Evolutionary conservation across 192 early-diverging fungal species (phyloP), one percentile per base, ranked within the genome.

Genomic region (Gorgonomyces haynaldii): DNA sequence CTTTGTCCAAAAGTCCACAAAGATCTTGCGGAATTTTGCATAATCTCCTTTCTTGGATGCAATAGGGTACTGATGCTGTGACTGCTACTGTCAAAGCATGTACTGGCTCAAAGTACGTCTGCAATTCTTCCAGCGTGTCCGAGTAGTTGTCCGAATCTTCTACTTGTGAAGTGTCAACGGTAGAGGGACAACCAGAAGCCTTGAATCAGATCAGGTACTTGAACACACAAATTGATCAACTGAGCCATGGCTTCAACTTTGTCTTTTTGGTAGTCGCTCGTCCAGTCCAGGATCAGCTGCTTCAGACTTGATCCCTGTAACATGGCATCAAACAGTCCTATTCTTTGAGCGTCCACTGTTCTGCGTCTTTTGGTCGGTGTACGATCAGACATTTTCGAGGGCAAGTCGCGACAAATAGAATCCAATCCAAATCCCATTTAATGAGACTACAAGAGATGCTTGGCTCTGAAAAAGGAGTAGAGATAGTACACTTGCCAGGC

Each of bases 201-300:
- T 79, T 64, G 36, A 64, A 38, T 17, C 66, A 32, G 45, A 46
- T 49, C 32, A 42, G 46, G 29, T 52, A 76, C 74, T 21, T 72
- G 62, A 44, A 82, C 67, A 24, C 84, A 51, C 46, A 91, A 82
- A 57, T 87, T 88, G 15, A 90, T 62, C 17, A 96, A 52, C 23
- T 84, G 76, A 42, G 66, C 58, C 46, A 88, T 38, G 13, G 84
- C 83, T 4, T 37, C 54, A 8, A 64, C 61, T 19, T 70, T 46
- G 15, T 76, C 61, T 5, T 63, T 60, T 27, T 69, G 56, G 41
- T 81, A 95, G 13, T 65, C 44, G 4, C 65, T 66, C 16, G 86
- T 65, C 89, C 89, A 91, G 42, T 84, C 84, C 7, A 59, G 49
- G 2, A 78, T 79, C n/a, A n/a, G n/a, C n/a, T n/a, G n/a, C n/a